Conservation (phyloP, 768 basidiomycete genomes). For the Lactarius quietus region DNA sequence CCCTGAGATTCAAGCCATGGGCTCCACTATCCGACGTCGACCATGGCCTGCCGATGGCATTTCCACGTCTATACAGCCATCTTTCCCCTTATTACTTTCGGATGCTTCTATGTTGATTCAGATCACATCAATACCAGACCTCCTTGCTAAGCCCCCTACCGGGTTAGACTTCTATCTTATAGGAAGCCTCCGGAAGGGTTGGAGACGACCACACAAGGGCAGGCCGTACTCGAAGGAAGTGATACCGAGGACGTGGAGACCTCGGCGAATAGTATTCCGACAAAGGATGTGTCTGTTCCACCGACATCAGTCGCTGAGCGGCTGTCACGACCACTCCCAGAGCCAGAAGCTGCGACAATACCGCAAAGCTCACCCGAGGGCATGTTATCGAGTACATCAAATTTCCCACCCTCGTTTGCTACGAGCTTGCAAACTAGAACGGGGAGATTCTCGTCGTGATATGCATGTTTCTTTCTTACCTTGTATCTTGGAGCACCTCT, state of each 20-base stretch:
- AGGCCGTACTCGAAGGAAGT: no score
- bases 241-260: not conserved
- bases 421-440: not conserved
- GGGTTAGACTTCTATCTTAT: no score
- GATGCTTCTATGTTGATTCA: not conserved
- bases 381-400: not conserved
- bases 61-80: not conserved
- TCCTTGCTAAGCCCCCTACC: not conserved
- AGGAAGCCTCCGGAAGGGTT: no score
- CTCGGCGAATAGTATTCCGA: not conserved
- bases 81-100: not conserved
- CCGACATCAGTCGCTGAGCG: not conserved
- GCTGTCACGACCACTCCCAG: not conserved
- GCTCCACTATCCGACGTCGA: not conserved
- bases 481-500: not conserved
- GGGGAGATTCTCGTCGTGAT: not conserved
- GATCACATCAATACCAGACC: not conserved
- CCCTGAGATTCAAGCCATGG: not conserved
- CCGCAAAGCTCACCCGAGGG: not conserved
- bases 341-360: not conserved
- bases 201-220: no score
- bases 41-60: not conserved
- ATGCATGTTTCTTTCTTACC: not conserved
- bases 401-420: not conserved
- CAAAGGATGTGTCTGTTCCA: not conserved